A percentile compares a stretch with the other conserved stretches of the same genome.
Conservation (phyloP, 768 basidiomycete genomes). For the Podaxis sp. region DNA sequence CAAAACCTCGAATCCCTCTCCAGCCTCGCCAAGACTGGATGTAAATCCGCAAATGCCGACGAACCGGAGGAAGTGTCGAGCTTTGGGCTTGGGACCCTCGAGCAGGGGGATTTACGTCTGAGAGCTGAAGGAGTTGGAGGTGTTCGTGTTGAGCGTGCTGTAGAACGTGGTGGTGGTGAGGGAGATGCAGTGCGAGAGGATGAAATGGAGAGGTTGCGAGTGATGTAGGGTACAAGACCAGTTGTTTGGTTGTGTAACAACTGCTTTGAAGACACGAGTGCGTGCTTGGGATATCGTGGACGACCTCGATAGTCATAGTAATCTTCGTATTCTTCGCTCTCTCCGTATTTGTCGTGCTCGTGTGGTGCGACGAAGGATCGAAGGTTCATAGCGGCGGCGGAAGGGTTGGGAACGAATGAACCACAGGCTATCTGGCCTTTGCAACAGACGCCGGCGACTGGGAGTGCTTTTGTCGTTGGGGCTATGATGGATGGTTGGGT, state of each 20-base stretch:
- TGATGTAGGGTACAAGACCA: neutral
- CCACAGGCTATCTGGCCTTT: neutral
- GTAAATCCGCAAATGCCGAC: constrained; percentile 8
- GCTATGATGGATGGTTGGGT: neutral
- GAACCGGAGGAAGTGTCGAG: neutral
- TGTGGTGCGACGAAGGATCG: neutral
- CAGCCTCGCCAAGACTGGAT: constrained; percentile 37
- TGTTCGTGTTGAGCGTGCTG: neutral
- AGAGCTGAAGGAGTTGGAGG: neutral
- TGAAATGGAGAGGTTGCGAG: neutral
- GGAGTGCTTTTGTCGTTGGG: neutral
- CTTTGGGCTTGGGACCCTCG: neutral
- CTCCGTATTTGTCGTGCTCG: neutral
- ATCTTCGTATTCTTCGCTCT: neutral
- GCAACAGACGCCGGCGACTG: neutral
- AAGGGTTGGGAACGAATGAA: neutral
- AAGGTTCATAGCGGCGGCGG: neutral
- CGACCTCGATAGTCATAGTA: neutral
- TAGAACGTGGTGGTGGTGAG: neutral
- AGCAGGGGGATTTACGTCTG: neutral
- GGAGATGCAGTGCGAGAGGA: neutral
- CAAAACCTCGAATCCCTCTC: constrained; percentile 44
- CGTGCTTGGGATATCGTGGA: neutral
- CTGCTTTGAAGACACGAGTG: neutral
- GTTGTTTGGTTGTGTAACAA: neutral